A percentile compares a stretch with the other conserved stretches of the same genome.
These are phyloP conservation scores for Kalanchoe fedtschenkoi DNA, from an alignment of 164 flowering plant genomes.

Conservation along the genomic window DNA sequence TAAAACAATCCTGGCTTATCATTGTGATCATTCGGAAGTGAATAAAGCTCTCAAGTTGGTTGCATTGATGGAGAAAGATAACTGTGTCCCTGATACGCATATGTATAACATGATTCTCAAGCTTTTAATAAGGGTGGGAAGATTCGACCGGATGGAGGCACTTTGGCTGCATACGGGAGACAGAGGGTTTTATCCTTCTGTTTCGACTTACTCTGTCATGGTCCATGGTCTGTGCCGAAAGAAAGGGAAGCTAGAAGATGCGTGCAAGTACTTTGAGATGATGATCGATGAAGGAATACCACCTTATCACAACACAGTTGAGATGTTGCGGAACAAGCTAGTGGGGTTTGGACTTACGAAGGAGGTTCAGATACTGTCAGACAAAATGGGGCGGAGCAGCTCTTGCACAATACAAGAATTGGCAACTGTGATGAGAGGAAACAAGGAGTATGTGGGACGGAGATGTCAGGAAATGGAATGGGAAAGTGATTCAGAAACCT, in stretches of 20 bases:
- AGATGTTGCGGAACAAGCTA: conserved; percentile 52
- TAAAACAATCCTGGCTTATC: conserved; percentile 60
- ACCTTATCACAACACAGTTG: conserved; percentile 59
- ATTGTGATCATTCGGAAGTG: conserved; percentile 69
- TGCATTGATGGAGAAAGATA: conserved; percentile 45
- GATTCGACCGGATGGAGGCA: conserved; percentile 52
- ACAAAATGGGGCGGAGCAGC: conserved; percentile 65
- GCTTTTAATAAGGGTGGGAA: conserved; percentile 58
- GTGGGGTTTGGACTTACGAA: conserved; percentile 39
- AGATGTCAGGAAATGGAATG: conserved; percentile 21
- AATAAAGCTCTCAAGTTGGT: conserved; percentile 53
- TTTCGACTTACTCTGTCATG: conserved; percentile 78
- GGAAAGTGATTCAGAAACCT: conserved; percentile 18
- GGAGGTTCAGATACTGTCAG: conserved; percentile 37
- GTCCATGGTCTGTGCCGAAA: conserved; percentile 77
- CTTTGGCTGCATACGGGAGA: conserved; percentile 65
- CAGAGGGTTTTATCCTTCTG: conserved; percentile 64
- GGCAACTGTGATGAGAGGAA: conserved; percentile 48
- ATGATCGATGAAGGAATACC: conserved; percentile 97
- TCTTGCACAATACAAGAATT: conserved; percentile 58
- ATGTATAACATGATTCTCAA: conserved; percentile 83
- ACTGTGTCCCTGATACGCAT: conserved; percentile 57
- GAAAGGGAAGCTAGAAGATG: conserved; percentile 72
- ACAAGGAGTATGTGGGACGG: conserved; percentile 9
- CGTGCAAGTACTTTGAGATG: conserved; percentile 67